A percentile compares a stretch with the other conserved stretches of the same genome.
Conservation (phyloP, 2,329 filamentous ascomycete genomes). For the Aphanocladium album region DNA sequence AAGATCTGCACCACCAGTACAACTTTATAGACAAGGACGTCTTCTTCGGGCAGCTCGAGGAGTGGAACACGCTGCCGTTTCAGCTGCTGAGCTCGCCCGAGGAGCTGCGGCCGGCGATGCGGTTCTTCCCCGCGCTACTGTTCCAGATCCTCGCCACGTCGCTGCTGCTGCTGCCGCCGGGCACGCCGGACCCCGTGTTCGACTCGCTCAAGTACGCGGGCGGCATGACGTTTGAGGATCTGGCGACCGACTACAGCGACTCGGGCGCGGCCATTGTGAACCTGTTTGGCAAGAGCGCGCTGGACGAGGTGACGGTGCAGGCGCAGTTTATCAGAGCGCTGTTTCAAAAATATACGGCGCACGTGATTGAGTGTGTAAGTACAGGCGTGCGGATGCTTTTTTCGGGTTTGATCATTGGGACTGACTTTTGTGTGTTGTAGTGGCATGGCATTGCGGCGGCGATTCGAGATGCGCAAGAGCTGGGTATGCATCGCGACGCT, state of each 20-base stretch:
- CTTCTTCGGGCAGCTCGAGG: conserved; percentile 45
- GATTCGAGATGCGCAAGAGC: conserved; percentile 58
- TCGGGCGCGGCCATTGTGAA: conserved; percentile 48
- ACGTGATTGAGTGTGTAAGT: conserved; percentile 52
- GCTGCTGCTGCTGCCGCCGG: conserved; percentile 46
- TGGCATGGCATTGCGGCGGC: conserved; percentile 53
- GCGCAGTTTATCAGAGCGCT: conserved; percentile 52
- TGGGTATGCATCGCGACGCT: conserved; percentile 53
- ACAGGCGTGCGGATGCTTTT: not conserved
- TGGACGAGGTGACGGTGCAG: conserved; percentile 52
- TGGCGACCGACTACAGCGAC: conserved; percentile 57
- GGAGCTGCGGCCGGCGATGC: conserved; percentile 45
- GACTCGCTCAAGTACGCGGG: conserved; percentile 54
- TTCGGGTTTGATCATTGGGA: not conserved
- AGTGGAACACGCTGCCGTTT: conserved; percentile 53
- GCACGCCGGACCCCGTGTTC: conserved; percentile 41
- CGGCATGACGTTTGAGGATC: conserved; percentile 55
- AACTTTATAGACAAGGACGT: conserved; percentile 48
- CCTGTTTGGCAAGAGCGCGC: conserved; percentile 52
- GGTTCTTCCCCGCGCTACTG: conserved; percentile 54
- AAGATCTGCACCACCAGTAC: conserved; percentile 57
- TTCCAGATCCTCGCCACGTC: conserved; percentile 54
- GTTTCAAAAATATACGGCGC: conserved; percentile 55
- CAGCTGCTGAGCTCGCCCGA: conserved; percentile 44
- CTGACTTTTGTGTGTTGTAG: conserved; percentile 27